Evolutionary conservation across 352 stramenopile species (phyloP), one percentile per base, ranked within the genome.

Genomic region (Phytopythium montanum): DNA sequence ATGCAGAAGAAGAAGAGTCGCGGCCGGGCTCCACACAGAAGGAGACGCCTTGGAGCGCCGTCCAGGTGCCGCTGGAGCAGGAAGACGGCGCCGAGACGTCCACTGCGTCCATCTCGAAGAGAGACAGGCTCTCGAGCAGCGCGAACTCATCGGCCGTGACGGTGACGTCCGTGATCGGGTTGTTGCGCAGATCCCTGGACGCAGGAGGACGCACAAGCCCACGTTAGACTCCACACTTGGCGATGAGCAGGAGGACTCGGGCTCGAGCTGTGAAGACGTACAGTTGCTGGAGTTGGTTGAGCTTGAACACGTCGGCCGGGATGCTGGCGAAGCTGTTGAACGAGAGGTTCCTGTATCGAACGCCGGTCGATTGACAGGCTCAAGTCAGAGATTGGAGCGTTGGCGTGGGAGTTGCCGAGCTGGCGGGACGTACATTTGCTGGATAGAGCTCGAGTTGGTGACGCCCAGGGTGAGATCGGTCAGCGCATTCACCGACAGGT

Each of bases 271-370:
- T 68, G 21, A 16, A 23, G 13, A 33, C 44, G 44, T 23, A 68
- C 29, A 81, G 55, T 25, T 59, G 48, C 38, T 78, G 38, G 19
- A 81, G 49, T 3, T 49, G 36, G 12, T 54, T 72, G 10, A 68
- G 58, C 48, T 72, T 66, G 16, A 81, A 59, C 3, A 61, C 48
- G 18, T 23, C 60, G 2, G 56, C 12, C 29, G 70, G 73, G 29
- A 81, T 71, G 44, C 54, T 51, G 13, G 68, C 45, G 7, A 79
- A 64, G 16, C 60, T 62, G 41, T 81, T 81, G 68, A 75, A 52
- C 2, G 73, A 79, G 21, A 79, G n/a, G 38, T 81, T 79, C 7
- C 59, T 65, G 29, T 7, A 25, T 33, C n/a, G 23, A 10, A 4
- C 10, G 28, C 5, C 39, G 18, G 19, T 19, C 39, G 14, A 25